Conservation (phyloP, 2,329 filamentous ascomycete genomes). For the Neonectria sp. region DNA sequence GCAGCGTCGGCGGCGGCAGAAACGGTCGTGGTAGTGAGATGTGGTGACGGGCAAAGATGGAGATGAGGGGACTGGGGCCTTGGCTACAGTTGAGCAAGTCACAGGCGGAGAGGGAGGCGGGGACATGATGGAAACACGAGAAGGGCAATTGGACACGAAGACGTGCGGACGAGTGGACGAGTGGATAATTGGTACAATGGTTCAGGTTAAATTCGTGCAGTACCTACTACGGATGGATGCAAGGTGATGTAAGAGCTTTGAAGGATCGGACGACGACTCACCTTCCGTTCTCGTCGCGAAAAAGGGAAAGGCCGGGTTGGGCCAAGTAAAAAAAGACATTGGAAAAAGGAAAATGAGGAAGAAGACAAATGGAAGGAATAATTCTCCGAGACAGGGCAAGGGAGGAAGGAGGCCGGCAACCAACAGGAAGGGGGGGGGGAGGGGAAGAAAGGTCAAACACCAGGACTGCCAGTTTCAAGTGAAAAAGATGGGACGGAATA, state of each 20-base stretch:
- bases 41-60: conserved; percentile 6
- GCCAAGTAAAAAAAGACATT: conserved; percentile 14
- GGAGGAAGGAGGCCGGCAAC: conserved; percentile 11
- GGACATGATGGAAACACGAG: conserved; percentile 17
- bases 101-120: conserved; percentile 4
- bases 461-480: not conserved
- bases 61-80: not conserved
- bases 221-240: too few species aligned
- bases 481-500: conserved; percentile 1
- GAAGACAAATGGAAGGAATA: conserved; percentile 15
- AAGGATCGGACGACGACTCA: not conserved
- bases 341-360: conserved; percentile 12
- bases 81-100: conserved; percentile 15
- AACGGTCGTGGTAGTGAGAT: conserved; percentile 20
- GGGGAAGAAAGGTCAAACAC: not conserved
- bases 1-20: conserved; percentile 19
- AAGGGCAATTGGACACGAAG: conserved; percentile 14
- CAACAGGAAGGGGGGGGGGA: not conserved
- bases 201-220: conserved; percentile 16
- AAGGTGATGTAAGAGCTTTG: conserved; percentile 7
- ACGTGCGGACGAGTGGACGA: conserved; percentile 7
- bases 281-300: conserved; percentile 9
- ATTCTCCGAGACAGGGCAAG: conserved; percentile 31
- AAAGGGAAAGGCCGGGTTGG: conserved; percentile 3
- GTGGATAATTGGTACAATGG: conserved; percentile 3